phyloP scores from a whole-genome alignment of 192 early-diverging fungal genomes.

The Entomortierella chlamydospora region DNA sequence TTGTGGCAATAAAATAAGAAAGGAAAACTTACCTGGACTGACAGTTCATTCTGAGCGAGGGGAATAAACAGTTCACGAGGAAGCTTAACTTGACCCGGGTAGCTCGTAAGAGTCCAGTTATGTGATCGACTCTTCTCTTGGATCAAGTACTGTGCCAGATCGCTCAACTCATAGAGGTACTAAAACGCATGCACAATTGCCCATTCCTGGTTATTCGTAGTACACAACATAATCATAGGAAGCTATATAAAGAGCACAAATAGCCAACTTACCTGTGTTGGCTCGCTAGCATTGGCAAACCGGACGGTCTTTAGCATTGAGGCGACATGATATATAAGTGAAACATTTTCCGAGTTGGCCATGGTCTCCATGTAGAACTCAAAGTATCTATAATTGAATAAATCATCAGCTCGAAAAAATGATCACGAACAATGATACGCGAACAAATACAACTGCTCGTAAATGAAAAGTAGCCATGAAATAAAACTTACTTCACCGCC shows the following conservation, averaged over 20 bases:
- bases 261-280: conserved; percentile 64
- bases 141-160: conserved; percentile 85
- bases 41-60: conserved; percentile 51
- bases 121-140: conserved; percentile 76
- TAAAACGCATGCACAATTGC: too few species aligned
- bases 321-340: conserved; percentile 81
- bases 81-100: conserved; percentile 76
- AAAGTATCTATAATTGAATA: conserved; percentile 69
- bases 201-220: too few species aligned
- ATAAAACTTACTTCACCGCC: conserved; percentile 18
- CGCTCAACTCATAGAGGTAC: conserved; percentile 86
- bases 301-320: conserved; percentile 82
- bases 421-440: too few species aligned
- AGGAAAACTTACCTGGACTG: conserved; percentile 40
- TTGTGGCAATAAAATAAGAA: background rate
- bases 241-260: too few species aligned
- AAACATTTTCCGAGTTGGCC: conserved; percentile 84
- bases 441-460: too few species aligned
- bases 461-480: background rate
- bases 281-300: conserved; percentile 61
- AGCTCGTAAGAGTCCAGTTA: conserved; percentile 85
- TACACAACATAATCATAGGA: too few species aligned
- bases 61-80: conserved; percentile 75
- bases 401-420: background rate
- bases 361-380: conserved; percentile 87